phyloP scores from a whole-genome alignment of 139 green algal genomes.

The Diplosphaera chodatii region DNA sequence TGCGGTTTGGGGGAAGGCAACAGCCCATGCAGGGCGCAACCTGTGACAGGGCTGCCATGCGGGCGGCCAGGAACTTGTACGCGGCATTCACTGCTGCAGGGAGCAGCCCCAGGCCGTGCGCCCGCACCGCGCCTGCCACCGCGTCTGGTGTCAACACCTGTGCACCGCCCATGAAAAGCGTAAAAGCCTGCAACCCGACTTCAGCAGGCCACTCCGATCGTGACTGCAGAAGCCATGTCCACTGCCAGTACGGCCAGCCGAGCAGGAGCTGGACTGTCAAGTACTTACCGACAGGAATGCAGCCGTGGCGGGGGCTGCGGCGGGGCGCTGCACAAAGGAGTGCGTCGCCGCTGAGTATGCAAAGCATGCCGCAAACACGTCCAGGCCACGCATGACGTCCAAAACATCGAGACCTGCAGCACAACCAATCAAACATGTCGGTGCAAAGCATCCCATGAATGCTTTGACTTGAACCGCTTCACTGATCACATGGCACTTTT shows the following conservation, averaged over 20 bases:
- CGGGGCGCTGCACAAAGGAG: conserved; percentile 2
- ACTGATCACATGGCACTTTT: no score
- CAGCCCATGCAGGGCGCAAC: no score
- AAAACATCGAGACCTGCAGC: conserved; percentile 10
- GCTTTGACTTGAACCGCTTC: no score
- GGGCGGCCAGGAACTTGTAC: conserved; percentile 2
- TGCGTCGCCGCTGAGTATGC: background rate
- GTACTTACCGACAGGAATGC: background rate
- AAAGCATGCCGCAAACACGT: background rate
- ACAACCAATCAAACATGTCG: no score
- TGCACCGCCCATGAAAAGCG: no score
- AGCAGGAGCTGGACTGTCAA: no score
- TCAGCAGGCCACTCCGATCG: no score
- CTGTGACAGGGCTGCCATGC: conserved; percentile 1
- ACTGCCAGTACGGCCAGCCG: no score
- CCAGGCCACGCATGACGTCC: background rate
- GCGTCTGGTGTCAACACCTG: background rate
- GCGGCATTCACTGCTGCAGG: background rate
- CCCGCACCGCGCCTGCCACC: background rate
- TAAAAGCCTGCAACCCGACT: no score
- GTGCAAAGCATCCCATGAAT: no score
- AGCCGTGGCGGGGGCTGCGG: background rate
- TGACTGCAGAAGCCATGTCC: no score
- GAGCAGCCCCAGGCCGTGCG: conserved; percentile 1
- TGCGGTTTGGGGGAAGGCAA: no score